A percentile compares a stretch with the other conserved stretches of the same genome.
Conservation (phyloP, 345 rosid species). For the Lagerstroemia speciosa region DNA sequence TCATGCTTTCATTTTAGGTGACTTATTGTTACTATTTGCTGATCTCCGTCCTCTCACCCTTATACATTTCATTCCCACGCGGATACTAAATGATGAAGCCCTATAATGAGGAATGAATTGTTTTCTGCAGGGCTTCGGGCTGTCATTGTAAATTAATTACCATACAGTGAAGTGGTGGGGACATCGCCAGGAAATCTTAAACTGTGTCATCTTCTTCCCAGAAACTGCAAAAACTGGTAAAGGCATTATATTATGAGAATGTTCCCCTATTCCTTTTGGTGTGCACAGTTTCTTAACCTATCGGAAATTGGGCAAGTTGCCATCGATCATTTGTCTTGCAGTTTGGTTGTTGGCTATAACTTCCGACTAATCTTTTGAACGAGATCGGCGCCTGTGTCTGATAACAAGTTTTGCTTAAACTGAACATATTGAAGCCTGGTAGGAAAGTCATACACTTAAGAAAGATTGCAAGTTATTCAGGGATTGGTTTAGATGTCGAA, state of each 20-base stretch:
- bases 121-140: background rate
- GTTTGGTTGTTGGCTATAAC: too few species aligned
- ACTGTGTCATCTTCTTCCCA: background rate
- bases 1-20: background rate
- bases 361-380: too few species aligned
- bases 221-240: background rate
- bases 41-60: too few species aligned
- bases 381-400: too few species aligned
- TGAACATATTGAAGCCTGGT: too few species aligned
- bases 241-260: background rate
- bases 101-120: background rate
- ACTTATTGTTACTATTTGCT: too few species aligned
- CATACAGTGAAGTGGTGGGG: background rate
- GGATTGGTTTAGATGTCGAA: too few species aligned
- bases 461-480: too few species aligned
- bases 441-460: too few species aligned
- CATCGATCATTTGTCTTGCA: too few species aligned
- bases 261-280: background rate
- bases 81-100: background rate
- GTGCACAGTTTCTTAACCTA: background rate
- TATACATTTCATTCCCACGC: background rate
- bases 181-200: background rate
- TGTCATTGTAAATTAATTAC: background rate
- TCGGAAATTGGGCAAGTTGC: background rate
- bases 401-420: too few species aligned